phyloP scores from a whole-genome alignment of 2,329 filamentous ascomycete genomes.

The Eurotiales sp. region DNA sequence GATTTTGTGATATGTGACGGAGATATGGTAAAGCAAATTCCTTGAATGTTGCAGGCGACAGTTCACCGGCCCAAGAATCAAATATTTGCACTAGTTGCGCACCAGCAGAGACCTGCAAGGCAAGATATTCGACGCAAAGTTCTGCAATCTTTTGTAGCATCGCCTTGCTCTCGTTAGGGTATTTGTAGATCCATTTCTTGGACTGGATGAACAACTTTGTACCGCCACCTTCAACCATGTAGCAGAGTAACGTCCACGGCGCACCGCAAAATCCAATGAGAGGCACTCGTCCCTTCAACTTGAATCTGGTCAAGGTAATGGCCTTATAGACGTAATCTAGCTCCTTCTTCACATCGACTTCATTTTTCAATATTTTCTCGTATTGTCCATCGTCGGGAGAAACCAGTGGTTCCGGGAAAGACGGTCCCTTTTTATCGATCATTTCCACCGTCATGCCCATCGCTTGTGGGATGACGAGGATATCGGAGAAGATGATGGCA shows the following conservation, averaged over 20 bases:
- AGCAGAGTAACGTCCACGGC: constrained; percentile 94
- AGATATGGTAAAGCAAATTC: constrained; percentile 85
- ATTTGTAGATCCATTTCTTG: constrained; percentile 96
- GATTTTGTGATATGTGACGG: constrained; percentile 72
- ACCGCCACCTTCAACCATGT: constrained; percentile 98
- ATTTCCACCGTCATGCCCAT: constrained; percentile 99
- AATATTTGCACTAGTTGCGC: constrained; percentile 97
- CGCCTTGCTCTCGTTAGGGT: constrained; percentile 73
- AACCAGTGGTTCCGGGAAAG: constrained; percentile 81
- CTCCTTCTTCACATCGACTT: constrained; percentile 80
- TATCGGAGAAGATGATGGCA: constrained; percentile 98
- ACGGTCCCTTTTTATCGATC: constrained; percentile 94
- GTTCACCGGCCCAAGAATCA: constrained; percentile 95
- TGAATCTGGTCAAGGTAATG: constrained; percentile 84
- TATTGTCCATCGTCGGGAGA: constrained; percentile 82
- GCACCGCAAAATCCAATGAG: constrained; percentile 95
- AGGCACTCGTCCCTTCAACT: constrained; percentile 82
- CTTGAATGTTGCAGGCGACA: constrained; percentile 79
- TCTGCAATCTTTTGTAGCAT: constrained; percentile 89
- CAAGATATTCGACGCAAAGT: constrained; percentile 91
- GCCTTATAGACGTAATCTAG: constrained; percentile 94
- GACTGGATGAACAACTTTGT: constrained; percentile 90
- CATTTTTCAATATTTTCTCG: constrained; percentile 65
- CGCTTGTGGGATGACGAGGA: constrained; percentile 94
- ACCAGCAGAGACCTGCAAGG: constrained; percentile 85